Conservation (phyloP, 1,139 yeast species). For the Scheffersomyces illinoinensis region DNA sequence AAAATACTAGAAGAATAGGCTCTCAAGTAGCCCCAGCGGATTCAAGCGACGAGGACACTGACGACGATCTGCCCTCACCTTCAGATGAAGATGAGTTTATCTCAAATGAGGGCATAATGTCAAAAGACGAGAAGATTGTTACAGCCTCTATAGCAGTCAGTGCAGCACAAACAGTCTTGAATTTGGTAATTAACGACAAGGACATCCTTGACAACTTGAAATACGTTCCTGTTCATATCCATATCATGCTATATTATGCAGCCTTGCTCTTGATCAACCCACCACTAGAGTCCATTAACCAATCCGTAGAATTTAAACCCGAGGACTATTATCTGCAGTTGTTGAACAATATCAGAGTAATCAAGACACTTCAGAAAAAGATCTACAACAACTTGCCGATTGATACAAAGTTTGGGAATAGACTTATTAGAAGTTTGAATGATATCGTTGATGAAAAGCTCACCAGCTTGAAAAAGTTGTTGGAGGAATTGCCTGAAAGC, state of each 20-base stretch:
- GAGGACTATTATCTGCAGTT: constrained; percentile 20
- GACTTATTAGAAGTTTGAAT: constrained; percentile 47
- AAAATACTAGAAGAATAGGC: constrained; percentile 5
- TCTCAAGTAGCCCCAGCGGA: constrained; percentile 25
- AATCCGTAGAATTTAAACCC: constrained; percentile 14
- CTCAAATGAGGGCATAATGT: constrained; percentile 37
- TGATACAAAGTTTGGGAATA: constrained; percentile 53
- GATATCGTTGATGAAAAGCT: constrained; percentile 44
- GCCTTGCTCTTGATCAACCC: constrained; percentile 58
- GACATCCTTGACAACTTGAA: constrained; percentile 59
- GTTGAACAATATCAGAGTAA: constrained; percentile 30
- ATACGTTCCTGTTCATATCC: constrained; percentile 72
- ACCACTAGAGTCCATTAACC: constrained; percentile 30
- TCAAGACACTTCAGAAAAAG: constrained; percentile 42
- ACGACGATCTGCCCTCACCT: constrained; percentile 15
- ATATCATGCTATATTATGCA: constrained; percentile 70
- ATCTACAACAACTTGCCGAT: constrained; percentile 51
- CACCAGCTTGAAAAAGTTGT: constrained; percentile 10
- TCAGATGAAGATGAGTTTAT: constrained; percentile 28
- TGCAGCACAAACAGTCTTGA: constrained; percentile 65
- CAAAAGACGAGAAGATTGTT: constrained; percentile 35
- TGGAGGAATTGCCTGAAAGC: constrained; percentile 11
- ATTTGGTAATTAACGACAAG: constrained; percentile 57
- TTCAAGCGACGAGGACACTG: constrained; percentile 27
- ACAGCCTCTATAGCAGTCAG: constrained; percentile 54